A percentile compares a stretch with the other conserved stretches of the same genome.
Evolutionary conservation across 2,329 filamentous ascomycete genomes (phyloP).

Genomic region (Verticillium nubilum): DNA sequence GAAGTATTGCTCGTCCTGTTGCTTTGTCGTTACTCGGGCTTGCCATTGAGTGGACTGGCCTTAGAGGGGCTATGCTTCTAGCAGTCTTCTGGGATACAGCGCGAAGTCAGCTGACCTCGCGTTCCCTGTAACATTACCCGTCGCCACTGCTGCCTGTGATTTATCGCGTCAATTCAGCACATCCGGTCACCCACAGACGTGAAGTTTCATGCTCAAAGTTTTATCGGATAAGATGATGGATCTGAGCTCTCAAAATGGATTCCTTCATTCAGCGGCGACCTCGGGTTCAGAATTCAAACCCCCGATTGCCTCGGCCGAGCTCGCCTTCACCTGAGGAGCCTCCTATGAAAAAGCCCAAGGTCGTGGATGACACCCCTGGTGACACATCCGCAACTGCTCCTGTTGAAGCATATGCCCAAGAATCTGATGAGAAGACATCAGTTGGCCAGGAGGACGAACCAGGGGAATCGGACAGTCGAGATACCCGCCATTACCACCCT

Average conservation of each 20-base stretch:
- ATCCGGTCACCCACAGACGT: neutral
- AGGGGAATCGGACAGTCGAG: slow-evolving; percentile 11
- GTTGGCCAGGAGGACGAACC: neutral
- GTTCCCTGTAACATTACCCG: slow-evolving; percentile 13
- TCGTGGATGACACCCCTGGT: slow-evolving; percentile 11
- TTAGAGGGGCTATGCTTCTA: neutral
- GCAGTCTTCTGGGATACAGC: neutral
- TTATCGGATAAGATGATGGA: neutral
- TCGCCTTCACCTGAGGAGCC: slow-evolving; percentile 15
- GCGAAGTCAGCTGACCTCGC: slow-evolving; percentile 33
- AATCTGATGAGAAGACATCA: slow-evolving; percentile 1
- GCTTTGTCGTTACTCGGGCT: neutral
- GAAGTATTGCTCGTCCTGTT: neutral
- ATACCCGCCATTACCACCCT: slow-evolving; percentile 36
- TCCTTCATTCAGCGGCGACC: slow-evolving; percentile 26
- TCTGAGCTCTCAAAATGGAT: slow-evolving; percentile 25
- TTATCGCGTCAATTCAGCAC: neutral
- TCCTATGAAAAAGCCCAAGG: slow-evolving; percentile 28
- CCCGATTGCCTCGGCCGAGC: slow-evolving; percentile 9
- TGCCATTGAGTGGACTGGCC: neutral
- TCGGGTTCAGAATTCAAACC: neutral
- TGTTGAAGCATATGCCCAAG: slow-evolving; percentile 25
- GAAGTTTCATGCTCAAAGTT: neutral
- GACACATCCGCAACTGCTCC: slow-evolving; percentile 15
- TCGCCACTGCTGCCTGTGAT: slow-evolving; percentile 3